Evolutionary conservation across 306 rosid species (phyloP), one percentile per base, ranked within the genome.

Genomic region (Cucurbita ficifolia): DNA sequence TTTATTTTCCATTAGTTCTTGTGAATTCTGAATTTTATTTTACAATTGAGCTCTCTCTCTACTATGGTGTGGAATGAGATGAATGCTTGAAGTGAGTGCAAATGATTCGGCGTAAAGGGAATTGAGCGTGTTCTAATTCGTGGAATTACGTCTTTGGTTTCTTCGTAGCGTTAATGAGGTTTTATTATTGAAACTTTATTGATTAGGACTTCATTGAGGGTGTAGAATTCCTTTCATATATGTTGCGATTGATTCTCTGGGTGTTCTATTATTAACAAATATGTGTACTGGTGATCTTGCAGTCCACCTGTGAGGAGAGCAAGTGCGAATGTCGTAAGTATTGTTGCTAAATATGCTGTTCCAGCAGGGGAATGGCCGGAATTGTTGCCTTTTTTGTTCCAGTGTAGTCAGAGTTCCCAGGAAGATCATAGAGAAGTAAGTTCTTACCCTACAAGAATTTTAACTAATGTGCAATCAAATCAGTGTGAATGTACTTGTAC

Each of bases 321-420:
- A 2, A 88, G 99, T 83, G 96, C 99, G 4, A 95, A 95, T 76
- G 99, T 95, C 1, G 96, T 95, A 46, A 95, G 99, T 65, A 77
- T 95, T 4, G 84, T 95, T 49, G 97, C 99, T 0, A 95, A 95
- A 81, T 91, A 95, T 63, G 99, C 96, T 0, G 91, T 91, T 76
- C 97, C 96, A 0, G 86, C 96, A 0, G 97, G 96, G 10, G 99
- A 95, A 72, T 95, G 99, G 99, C 90, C 96, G 4, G 97, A 95
- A 61, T 84, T 95, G 76, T 78, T 95, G 82, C 97, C 97, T 35
- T 95, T 95, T 79, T 89, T 95, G 75, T 95, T 95, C 83, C 96
- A 88, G 70, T 91, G 96, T 46, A 91, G 96, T 86, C 97, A 89
- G 85, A 91, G 99, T 88, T 76, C 87, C 3, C 96, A 91, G 59